Percentiles rank a stretch among this genome's conserved stretches.
These are phyloP conservation scores for Fusarium buharicum DNA, from an alignment of 2,329 filamentous ascomycete species.

Conservation along the genomic window DNA sequence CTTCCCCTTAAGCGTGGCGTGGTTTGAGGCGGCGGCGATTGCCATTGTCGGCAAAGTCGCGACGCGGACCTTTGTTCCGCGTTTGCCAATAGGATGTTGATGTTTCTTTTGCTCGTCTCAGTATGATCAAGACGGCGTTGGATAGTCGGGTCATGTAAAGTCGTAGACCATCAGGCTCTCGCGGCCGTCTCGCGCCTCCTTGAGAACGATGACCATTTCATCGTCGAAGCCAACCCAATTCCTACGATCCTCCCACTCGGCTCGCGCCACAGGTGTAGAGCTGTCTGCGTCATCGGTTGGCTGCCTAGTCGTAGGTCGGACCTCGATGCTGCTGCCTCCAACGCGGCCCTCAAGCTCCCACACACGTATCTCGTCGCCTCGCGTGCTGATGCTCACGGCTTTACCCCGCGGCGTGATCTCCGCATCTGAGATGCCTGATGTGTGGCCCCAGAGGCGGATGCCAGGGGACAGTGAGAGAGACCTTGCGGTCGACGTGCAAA, in stretches of 20 bases:
- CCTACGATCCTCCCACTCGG: conserved; percentile 58
- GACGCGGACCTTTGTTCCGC: conserved; percentile 1
- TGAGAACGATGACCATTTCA: conserved; percentile 87
- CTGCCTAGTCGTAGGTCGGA: conserved; percentile 54
- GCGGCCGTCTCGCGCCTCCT: conserved; percentile 72
- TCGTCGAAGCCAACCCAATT: conserved; percentile 90
- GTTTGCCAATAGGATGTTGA: conserved; percentile 2
- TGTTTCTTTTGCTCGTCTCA: conserved; percentile 6
- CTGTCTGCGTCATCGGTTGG: conserved; percentile 39
- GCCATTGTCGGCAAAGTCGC: conserved; percentile 22
- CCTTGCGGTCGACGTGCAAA: conserved; percentile 78
- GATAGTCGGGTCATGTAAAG: conserved; percentile 67
- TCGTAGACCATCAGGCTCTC: conserved; percentile 87
- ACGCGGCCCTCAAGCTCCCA: conserved; percentile 87
- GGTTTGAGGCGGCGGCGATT: conserved; percentile 26
- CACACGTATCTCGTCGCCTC: conserved; percentile 82
- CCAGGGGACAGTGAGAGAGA: conserved; percentile 76
- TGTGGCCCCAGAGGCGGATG: conserved; percentile 88
- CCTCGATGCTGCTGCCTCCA: conserved; percentile 63
- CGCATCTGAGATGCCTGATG: conserved; percentile 85
- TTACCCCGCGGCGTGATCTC: conserved; percentile 87
- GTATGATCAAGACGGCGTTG: background rate
- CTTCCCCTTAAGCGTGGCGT: conserved; percentile 30
- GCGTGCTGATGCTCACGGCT: conserved; percentile 85
- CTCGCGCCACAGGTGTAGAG: conserved; percentile 14